These are phyloP conservation scores for Entomophthora muscae DNA, from an alignment of 371 early-diverging fungal genomes.

Conservation along the genomic window DNA sequence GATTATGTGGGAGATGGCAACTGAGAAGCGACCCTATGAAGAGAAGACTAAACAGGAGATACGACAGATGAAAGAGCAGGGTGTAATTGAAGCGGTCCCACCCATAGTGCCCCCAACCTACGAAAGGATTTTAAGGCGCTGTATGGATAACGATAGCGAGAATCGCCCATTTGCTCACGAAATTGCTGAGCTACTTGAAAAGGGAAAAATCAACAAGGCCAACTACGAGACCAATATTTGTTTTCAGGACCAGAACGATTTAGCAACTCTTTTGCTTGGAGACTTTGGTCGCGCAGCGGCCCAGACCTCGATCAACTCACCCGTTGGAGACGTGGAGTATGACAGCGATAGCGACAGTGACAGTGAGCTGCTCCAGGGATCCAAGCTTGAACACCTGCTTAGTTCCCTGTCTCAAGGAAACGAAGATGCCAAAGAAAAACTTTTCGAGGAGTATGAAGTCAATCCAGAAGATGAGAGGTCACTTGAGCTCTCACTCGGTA, in stretches of 20 bases:
- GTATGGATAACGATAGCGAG: constrained; percentile 2
- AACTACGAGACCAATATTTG: constrained; percentile 8
- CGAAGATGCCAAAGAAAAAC: constrained; percentile 2
- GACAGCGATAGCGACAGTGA: constrained; percentile 4
- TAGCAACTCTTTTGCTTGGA: background rate
- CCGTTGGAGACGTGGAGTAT: background rate
- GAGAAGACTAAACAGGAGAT: constrained; percentile 2
- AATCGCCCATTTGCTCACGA: constrained; percentile 3
- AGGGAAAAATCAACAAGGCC: background rate
- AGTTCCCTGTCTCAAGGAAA: constrained; percentile 1
- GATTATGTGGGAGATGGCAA: constrained; percentile 9
- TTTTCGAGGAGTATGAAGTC: constrained; percentile 6
- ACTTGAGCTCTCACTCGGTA: constrained; percentile 32
- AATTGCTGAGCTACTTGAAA: constrained; percentile 4
- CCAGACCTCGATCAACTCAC: background rate
- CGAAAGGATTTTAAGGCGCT: background rate
- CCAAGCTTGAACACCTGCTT: constrained; percentile 5
- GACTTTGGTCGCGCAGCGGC: constrained; percentile 2
- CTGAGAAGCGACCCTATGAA: constrained; percentile 5
- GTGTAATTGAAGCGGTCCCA: constrained; percentile 3
- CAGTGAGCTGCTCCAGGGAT: background rate
- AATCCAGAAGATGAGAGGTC: background rate
- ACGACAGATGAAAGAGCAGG: constrained; percentile 8
- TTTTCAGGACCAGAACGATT: constrained; percentile 7
- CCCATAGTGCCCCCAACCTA: constrained; percentile 6